These are phyloP conservation scores for Penicillium goetzii DNA, from an alignment of 495 filamentous ascomycete species.

Conservation along the genomic window DNA sequence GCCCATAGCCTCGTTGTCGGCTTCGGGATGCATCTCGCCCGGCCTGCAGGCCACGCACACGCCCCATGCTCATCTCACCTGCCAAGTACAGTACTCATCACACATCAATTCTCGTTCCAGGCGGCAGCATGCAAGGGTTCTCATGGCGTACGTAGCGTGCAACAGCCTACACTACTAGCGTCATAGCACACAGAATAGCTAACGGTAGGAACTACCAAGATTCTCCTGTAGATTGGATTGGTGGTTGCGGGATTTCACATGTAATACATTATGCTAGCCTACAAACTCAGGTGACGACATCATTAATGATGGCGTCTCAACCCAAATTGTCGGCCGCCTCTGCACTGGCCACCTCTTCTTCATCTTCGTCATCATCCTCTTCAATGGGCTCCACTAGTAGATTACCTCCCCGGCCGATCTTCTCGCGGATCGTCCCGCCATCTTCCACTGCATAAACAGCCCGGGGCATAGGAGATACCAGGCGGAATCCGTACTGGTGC, in stretches of 20 bases:
- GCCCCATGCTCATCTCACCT: neutral
- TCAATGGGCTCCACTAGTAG: slow-evolving; percentile 77
- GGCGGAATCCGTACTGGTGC: slow-evolving; percentile 78
- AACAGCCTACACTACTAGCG: neutral
- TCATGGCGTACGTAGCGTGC: neutral
- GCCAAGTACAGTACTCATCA: neutral
- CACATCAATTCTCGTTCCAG: neutral
- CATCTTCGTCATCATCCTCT: slow-evolving; percentile 60
- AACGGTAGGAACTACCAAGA: neutral
- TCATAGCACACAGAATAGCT: neutral
- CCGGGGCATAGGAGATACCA: slow-evolving; percentile 82
- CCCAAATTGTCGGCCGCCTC: neutral
- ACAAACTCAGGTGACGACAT: neutral
- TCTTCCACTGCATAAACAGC: slow-evolving; percentile 70
- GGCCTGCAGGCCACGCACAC: neutral
- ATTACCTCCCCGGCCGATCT: slow-evolving; percentile 83
- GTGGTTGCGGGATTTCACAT: neutral
- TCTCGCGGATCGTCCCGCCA: slow-evolving; percentile 65
- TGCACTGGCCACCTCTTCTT: slow-evolving; percentile 26
- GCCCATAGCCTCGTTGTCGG: neutral
- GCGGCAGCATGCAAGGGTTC: neutral
- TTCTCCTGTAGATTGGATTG: too few species aligned
- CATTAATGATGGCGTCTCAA: neutral
- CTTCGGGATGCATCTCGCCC: neutral
- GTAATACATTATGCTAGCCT: neutral